Evolutionary conservation across 768 basidiomycete genomes (phyloP), one percentile per base, ranked within the genome.

Genomic region (Favolaschia claudopus): DNA sequence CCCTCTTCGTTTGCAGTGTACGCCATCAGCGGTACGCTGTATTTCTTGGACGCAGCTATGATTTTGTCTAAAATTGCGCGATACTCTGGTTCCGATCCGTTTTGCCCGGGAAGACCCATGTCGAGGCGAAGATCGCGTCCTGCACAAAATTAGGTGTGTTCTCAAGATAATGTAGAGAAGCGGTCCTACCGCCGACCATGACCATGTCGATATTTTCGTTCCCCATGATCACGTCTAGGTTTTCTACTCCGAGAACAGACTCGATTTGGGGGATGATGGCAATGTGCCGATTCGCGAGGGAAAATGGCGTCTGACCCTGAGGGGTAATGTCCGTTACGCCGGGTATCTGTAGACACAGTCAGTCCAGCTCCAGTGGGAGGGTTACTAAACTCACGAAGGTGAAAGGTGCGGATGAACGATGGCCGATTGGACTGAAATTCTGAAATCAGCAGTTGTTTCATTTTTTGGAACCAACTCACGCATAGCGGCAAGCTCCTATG

Each of bases 211-310:
- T 38, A 5, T 32, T 34, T 15, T 27, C 17, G 10, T 25, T 33
- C n/a, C 20, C 15, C 39, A 60, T 54, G 4, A 60, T 60, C 14
- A 36, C 51, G 15, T 54, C 58, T 5, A 54, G 27, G 29, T 60
- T 60, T 7, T 54, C 7, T 1, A 60, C 20, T 4, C 58, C 58
- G 4, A 14, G 17, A 14, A 10, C 12, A 3, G 39, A 44, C 45
- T 60, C 43, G 43, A 60, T 55, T 20, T 60, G 58, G 0, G 58
- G 58, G 15, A 60, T 60, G 34, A 60, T 51, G 8, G 51, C 58
- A 13, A 53, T 25, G 31, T 60, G 52, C 50, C 55, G 37, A 44
- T 47, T 60, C 17, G 51, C 58, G 33, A 60, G n/a, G 17, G 39
- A 32, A 22, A 46, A 37, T 10, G 33, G 17, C 20, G 51, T 37